Percentiles rank a stretch among this genome's conserved stretches.
Conservation (phyloP, 2,329 filamentous ascomycete genomes). For the Phaeosphaeria sp. region DNA sequence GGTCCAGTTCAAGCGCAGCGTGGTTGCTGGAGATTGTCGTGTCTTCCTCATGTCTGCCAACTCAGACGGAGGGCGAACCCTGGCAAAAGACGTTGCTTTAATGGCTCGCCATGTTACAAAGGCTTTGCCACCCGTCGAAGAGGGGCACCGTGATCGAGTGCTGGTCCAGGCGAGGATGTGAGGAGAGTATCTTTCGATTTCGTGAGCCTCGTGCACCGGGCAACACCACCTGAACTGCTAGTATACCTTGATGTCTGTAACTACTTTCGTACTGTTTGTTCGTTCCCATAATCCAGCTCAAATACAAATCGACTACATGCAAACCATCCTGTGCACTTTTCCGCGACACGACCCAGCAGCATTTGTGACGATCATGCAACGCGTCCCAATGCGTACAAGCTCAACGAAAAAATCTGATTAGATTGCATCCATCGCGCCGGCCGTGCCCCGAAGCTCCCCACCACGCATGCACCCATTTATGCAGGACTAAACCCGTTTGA, state of each 20-base stretch:
- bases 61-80: constrained; percentile 40
- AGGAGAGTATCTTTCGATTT: neutral
- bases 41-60: constrained; percentile 44
- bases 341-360: neutral
- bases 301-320: neutral
- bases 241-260: neutral
- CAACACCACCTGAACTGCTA: constrained; percentile 1
- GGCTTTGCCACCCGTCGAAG: constrained; percentile 23
- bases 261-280: neutral
- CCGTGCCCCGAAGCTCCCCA: neutral
- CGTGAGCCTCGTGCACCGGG: no score
- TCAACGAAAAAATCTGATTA: constrained; percentile 27
- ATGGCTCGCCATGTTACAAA: constrained; percentile 42
- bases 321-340: neutral
- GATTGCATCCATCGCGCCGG: constrained; percentile 10
- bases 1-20: constrained; percentile 46
- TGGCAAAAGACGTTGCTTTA: constrained; percentile 45
- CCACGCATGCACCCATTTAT: constrained; percentile 16
- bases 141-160: constrained; percentile 21
- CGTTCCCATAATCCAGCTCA: neutral
- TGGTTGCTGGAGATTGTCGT: constrained; percentile 34
- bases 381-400: neutral
- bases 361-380: neutral
- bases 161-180: constrained; percentile 42
- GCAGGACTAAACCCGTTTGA: constrained; percentile 24